These are phyloP conservation scores for Peterozyma xylosa DNA, from an alignment of 805 yeast species.

Conservation along the genomic window DNA sequence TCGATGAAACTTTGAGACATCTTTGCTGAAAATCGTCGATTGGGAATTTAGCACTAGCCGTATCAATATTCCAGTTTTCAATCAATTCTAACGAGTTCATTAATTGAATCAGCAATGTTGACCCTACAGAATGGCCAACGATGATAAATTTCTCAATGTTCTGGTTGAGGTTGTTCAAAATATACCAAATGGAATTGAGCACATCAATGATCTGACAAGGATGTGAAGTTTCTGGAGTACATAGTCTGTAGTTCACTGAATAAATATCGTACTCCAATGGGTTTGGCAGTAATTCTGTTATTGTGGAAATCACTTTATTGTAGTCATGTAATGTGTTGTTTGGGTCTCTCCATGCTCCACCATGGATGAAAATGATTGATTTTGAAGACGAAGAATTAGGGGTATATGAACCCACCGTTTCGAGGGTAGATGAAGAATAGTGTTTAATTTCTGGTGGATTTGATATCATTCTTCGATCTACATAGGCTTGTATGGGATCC, in stretches of 20 bases:
- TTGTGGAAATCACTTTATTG: conserved; percentile 20
- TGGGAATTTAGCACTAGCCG: background rate
- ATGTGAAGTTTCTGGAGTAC: conserved; percentile 49
- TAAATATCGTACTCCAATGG: conserved; percentile 15
- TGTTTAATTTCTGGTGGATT: too few relatives aligned
- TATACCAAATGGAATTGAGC: conserved; percentile 26
- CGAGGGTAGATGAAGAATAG: too few relatives aligned
- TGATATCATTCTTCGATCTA: too few relatives aligned
- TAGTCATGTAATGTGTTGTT: conserved; percentile 53
- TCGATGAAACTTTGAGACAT: conserved; percentile 9
- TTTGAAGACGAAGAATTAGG: conserved; percentile 5
- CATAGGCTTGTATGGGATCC: too few relatives aligned
- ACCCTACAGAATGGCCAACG: conserved; percentile 81
- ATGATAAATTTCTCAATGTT: conserved; percentile 22
- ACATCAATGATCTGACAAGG: conserved; percentile 60
- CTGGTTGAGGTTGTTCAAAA: conserved; percentile 12
- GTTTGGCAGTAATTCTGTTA: conserved; percentile 9
- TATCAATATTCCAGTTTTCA: background rate
- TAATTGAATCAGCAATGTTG: conserved; percentile 51
- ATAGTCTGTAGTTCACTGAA: conserved; percentile 55
- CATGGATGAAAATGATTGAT: conserved; percentile 60
- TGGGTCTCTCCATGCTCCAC: conserved; percentile 86
- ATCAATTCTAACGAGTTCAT: background rate
- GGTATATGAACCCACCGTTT: conserved; percentile 6
- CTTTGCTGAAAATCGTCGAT: background rate